Percentiles rank a stretch among this genome's conserved stretches.
Conservation (phyloP, 805 yeast species). For the Aciculoconidium aculeatum region DNA sequence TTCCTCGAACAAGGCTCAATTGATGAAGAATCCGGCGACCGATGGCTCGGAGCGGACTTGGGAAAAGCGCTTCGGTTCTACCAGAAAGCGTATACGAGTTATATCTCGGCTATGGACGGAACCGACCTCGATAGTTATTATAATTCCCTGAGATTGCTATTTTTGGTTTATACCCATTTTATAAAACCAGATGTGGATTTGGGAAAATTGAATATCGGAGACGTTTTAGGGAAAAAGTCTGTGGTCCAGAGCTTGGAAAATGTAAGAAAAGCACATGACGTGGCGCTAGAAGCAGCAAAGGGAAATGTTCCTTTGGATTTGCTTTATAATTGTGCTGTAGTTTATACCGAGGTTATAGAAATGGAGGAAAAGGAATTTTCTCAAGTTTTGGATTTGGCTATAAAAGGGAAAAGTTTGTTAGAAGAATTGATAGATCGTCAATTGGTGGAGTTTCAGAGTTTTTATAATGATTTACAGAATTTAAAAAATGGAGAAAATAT, state of each 20-base stretch:
- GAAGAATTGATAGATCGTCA: conserved; percentile 23
- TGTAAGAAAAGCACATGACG: conserved; percentile 36
- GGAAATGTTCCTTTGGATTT: conserved; percentile 34
- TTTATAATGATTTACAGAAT: conserved; percentile 18
- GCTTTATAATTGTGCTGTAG: conserved; percentile 41
- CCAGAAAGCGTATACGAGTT: conserved; percentile 47
- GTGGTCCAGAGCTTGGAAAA: conserved; percentile 35
- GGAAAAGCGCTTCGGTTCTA: conserved; percentile 62
- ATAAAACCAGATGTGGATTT: conserved; percentile 40
- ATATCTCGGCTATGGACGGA: conserved; percentile 21
- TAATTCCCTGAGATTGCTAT: conserved; percentile 53
- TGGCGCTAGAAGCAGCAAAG: conserved; percentile 22
- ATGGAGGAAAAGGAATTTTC: conserved; percentile 14
- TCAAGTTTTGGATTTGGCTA: conserved; percentile 5
- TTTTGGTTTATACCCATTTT: conserved; percentile 50
- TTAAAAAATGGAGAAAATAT: conserved; percentile 5
- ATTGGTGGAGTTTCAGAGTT: conserved; percentile 18
- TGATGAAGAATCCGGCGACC: conserved; percentile 70
- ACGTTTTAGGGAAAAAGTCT: conserved; percentile 21
- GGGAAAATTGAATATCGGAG: conserved; percentile 27
- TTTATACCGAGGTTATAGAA: conserved; percentile 44
- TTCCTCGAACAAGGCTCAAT: conserved; percentile 49
- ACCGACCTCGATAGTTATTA: conserved; percentile 44
- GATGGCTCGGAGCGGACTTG: conserved; percentile 65
- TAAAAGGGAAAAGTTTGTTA: conserved; percentile 7